These are phyloP conservation scores for Aureobasidium namibiae DNA, from an alignment of 2,329 filamentous ascomycete species.

Conservation along the genomic window DNA sequence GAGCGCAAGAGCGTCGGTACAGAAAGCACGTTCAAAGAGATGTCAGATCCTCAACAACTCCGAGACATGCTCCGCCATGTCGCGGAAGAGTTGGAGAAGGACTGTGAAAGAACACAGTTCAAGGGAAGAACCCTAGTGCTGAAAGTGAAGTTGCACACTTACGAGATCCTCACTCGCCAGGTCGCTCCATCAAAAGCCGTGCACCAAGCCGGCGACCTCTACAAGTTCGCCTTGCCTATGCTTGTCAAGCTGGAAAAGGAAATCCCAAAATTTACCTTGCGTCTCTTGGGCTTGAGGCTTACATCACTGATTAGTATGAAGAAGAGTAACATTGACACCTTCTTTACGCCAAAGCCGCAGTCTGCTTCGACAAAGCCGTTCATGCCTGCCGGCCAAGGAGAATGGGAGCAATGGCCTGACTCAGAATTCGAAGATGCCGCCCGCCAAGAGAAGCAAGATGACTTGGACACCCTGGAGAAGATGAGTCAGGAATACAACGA, in stretches of 20 bases:
- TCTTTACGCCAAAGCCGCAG: slow-evolving; percentile 59
- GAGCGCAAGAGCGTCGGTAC: slow-evolving; percentile 92
- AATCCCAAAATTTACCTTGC: slow-evolving; percentile 66
- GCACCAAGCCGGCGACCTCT: slow-evolving; percentile 69
- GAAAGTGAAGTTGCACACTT: slow-evolving; percentile 91
- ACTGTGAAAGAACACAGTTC: slow-evolving; percentile 68
- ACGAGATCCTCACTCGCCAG: slow-evolving; percentile 83
- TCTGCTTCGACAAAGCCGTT: slow-evolving; percentile 17
- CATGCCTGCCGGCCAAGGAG: slow-evolving; percentile 35
- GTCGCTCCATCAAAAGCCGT: slow-evolving; percentile 65
- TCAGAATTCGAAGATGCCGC: slow-evolving; percentile 57
- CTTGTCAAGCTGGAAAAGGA: slow-evolving; percentile 77
- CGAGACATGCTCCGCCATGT: slow-evolving; percentile 70
- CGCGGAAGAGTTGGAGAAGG: slow-evolving; percentile 79
- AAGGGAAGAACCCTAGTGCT: slow-evolving; percentile 87
- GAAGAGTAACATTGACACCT: slow-evolving; percentile 63
- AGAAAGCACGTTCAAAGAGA: slow-evolving; percentile 81
- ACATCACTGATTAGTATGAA: slow-evolving; percentile 82
- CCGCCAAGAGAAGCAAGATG: slow-evolving; percentile 50
- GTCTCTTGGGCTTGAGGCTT: slow-evolving; percentile 81
- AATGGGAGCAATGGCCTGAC: slow-evolving; percentile 63
- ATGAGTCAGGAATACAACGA: slow-evolving; percentile 43
- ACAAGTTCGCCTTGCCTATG: slow-evolving; percentile 73
- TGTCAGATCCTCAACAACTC: slow-evolving; percentile 59
- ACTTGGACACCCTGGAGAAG: slow-evolving; percentile 53